Evolutionary conservation across 768 basidiomycete species (phyloP), one percentile per base, ranked within the genome.

Genomic region (Rhodocollybia butyracea): DNA sequence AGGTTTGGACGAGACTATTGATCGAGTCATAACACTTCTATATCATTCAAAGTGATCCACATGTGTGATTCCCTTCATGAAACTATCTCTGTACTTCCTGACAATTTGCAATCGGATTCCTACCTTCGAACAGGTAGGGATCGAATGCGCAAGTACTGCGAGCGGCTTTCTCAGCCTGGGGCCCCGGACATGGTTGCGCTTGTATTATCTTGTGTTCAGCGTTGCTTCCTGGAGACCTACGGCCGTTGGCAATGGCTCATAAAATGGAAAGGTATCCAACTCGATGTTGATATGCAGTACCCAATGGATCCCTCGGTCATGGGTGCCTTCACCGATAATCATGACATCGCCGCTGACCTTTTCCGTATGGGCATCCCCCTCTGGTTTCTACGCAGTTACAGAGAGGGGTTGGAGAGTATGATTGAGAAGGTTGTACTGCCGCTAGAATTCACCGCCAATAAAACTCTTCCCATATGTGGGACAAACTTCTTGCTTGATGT

Each of bases 281-380:
- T 21, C 19, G 29, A 53, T 17, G 31, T 39, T n/a, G 27, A 50
- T 15, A 17, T 34, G 10, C n/a, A 53, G 22, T 22, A 31, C n/a
- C 5, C n/a, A 36, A 36, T 19, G 22, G 36, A 22, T 21, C 51
- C 15, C 15, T 10, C 15, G 12, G 17, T 53, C 26, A 38, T 39
- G 17, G 30, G 30, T 10, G 36, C 51, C 15, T 24, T 53, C 21
- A 40, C 51, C 15, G 36, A 53, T 17, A 53, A 53, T 53, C 51
- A 41, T 40, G 32, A 53, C 51, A 53, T 17, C 39, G 51, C 51
- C 21, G 32, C 30, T 39, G 21, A 40, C 19, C 27, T 53, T 12
- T 38, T 40, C 39, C 36, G 51, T 21, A 24, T 40, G 17, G 51
- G 51, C 19, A 53, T 53, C 17, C 51, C 51, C 11, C 32, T 53